phyloP scores from a whole-genome alignment of 1,139 yeast genomes.

The Suhomyces bokatorum region DNA sequence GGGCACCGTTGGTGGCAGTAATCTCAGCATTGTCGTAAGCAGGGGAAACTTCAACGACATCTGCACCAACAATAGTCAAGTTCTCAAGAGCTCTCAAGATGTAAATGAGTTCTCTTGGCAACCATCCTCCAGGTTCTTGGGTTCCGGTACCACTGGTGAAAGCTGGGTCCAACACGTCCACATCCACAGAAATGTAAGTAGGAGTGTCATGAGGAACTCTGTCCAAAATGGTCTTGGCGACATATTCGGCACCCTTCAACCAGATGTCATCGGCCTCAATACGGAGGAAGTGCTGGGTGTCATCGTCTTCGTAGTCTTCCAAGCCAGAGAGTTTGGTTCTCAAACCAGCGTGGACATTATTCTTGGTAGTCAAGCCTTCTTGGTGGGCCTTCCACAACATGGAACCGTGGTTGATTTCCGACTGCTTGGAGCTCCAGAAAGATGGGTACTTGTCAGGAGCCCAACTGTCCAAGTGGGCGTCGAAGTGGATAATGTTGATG shows the following conservation, averaged over 20 bases:
- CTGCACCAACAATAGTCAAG: conserved; percentile 72
- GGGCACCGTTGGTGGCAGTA: conserved; percentile 77
- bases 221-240: conserved; percentile 49
- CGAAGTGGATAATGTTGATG: conserved; percentile 70
- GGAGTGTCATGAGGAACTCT: conserved; percentile 58
- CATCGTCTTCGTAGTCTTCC: conserved; percentile 66
- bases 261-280: conserved; percentile 72
- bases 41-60: conserved; percentile 77
- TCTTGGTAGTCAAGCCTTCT: conserved; percentile 59
- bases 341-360: conserved; percentile 70
- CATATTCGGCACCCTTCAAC: conserved; percentile 56
- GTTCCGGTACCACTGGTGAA: conserved; percentile 85
- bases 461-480: conserved; percentile 83
- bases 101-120: conserved; percentile 71
- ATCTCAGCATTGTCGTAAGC: conserved; percentile 71
- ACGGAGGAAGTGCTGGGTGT: conserved; percentile 60
- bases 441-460: conserved; percentile 65
- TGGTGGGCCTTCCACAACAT: conserved; percentile 77
- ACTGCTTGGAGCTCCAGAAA: conserved; percentile 66
- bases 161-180: conserved; percentile 81
- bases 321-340: conserved; percentile 66
- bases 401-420: conserved; percentile 73
- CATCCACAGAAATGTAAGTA: conserved; percentile 71
- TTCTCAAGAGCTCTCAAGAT: conserved; percentile 58
- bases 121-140: conserved; percentile 79